phyloP scores from a whole-genome alignment of 208 protist genomes.

The Leishmania guyanensis region DNA sequence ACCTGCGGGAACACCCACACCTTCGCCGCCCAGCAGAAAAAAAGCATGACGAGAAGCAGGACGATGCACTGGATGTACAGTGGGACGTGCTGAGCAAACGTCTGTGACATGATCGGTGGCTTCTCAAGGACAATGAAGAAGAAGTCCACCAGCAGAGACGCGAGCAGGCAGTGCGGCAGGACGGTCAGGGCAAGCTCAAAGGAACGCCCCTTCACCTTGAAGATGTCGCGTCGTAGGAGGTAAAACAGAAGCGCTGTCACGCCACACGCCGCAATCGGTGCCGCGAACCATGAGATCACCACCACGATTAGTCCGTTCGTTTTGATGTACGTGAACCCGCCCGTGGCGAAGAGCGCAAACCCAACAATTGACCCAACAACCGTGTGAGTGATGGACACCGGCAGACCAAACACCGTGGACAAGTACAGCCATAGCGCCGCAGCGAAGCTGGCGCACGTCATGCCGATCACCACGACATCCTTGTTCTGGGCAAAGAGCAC shows the following conservation, averaged over 20 bases:
- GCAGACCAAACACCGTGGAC: slow-evolving; percentile 78
- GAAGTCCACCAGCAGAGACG: slow-evolving; percentile 71
- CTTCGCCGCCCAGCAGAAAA: slow-evolving; percentile 38
- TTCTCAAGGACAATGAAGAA: slow-evolving; percentile 77
- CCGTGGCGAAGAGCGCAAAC: slow-evolving; percentile 65
- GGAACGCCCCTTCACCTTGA: slow-evolving; percentile 61
- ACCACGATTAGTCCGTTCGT: slow-evolving; percentile 58
- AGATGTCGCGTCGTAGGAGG: slow-evolving; percentile 56
- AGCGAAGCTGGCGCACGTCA: slow-evolving; percentile 74
- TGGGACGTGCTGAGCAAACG: slow-evolving; percentile 52
- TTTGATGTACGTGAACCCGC: slow-evolving; percentile 58
- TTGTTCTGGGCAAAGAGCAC: slow-evolving; percentile 65
- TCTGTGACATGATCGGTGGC: slow-evolving; percentile 71
- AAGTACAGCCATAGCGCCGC: slow-evolving; percentile 80
- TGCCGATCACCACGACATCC: slow-evolving; percentile 74
- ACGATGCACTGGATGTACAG: slow-evolving; percentile 51
- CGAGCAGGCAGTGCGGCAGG: slow-evolving; percentile 72
- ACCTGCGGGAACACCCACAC: slow-evolving; percentile 57
- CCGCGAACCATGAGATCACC: slow-evolving; percentile 75
- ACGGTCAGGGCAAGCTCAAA: slow-evolving; percentile 58
- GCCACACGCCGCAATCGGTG: slow-evolving; percentile 53
- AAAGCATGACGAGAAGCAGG: slow-evolving; percentile 43
- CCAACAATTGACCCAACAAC: slow-evolving; percentile 80
- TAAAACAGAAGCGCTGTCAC: slow-evolving; percentile 74
- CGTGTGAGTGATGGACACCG: slow-evolving; percentile 85